Base-by-base conservation (phyloP, 2,329 filamentous ascomycete species). In the Claviceps spartinae region DNA sequence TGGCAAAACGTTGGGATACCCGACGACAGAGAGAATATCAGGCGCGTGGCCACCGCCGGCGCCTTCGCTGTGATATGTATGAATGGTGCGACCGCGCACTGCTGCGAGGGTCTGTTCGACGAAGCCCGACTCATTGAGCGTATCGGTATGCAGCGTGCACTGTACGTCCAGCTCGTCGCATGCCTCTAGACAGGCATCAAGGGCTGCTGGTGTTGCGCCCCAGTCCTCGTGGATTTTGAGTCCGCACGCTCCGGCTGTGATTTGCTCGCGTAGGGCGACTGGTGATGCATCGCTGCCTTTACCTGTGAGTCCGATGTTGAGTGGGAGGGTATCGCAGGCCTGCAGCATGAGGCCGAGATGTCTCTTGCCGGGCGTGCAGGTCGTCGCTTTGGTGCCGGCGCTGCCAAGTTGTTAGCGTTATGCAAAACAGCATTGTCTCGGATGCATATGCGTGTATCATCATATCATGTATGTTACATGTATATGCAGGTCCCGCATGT, bases 141-240 rank as follows among this genome's bases (percentile, higher is more conserved):
- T 96, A 67, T 97, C 91, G 0, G 90, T 96, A 66, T 96, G 91
- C 60, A 97, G 94, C 57, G 95, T 80, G 58, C 87, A 94, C 67
- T 97, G 91, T 26, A 97, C 81, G 62, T 97, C 91, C 52, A 88
- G 79, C 63, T 95, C 85, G 61, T 97, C 91, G 65, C 90, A 96
- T 44, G 96, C 85, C 1, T 71, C 71, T 11, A 95, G 76, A 62
- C 91, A 96, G 2, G 85, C 77, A 66, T 97, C 90, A 62, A 97
- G 97, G 22, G 88, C 89, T 1, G 88, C 85, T 0, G 91, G 91
- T 1, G 91, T 96, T 22, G 79, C 82, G 50, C 91, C 91, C 91
- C 91, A 97, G 67, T 97, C 91, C 69, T 97, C 91, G 67, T 97
- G 91, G 6, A 97, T 75, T 67, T 97, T 97, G 54, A 97, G 77